Percentiles rank a stretch among this genome's conserved stretches.
Evolutionary conservation across 2,329 filamentous ascomycete genomes (phyloP).

Genomic region (Stenocarpella maydis): DNA sequence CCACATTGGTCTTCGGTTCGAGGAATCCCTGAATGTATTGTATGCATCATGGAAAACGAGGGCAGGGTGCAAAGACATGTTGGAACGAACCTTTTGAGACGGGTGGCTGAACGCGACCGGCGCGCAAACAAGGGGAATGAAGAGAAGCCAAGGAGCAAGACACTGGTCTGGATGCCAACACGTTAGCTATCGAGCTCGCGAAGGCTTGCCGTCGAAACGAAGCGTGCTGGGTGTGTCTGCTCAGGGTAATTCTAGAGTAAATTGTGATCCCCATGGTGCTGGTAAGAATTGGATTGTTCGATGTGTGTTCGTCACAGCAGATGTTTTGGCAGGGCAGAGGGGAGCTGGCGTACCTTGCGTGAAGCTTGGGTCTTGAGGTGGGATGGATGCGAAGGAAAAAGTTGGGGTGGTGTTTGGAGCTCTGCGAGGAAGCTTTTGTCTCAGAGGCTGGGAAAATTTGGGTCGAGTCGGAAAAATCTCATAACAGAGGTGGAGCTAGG

Average conservation of each 20-base stretch:
- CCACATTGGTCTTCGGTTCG: conserved; percentile 72
- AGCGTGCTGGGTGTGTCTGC: conserved; percentile 45
- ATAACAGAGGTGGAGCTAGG: conserved; percentile 12
- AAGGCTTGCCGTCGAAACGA: conserved; percentile 1
- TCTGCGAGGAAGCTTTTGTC: conserved; percentile 18
- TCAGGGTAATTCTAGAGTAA: conserved; percentile 65
- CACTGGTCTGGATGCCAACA: conserved; percentile 14
- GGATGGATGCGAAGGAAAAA: conserved; percentile 8
- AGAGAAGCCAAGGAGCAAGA: conserved; percentile 4
- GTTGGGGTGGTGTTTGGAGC: conserved; percentile 7
- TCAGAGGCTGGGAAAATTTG: conserved; percentile 15
- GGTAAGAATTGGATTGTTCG: conserved; percentile 73
- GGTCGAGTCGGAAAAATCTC: conserved; percentile 34
- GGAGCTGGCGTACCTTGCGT: conserved; percentile 42
- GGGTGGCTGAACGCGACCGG: neutral
- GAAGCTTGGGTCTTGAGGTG: conserved; percentile 24
- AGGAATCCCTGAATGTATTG: conserved; percentile 73
- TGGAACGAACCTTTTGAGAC: conserved; percentile 56
- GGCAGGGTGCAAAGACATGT: conserved; percentile 31
- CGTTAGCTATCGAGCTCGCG: conserved; percentile 20
- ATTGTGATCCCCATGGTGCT: conserved; percentile 61
- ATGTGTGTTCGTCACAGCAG: conserved; percentile 55
- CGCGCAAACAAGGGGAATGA: conserved; percentile 5
- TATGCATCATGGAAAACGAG: conserved; percentile 64
- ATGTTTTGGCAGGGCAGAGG: conserved; percentile 10